phyloP scores from a whole-genome alignment of 257 asterid species.

The Capsicum rhomboideum region DNA sequence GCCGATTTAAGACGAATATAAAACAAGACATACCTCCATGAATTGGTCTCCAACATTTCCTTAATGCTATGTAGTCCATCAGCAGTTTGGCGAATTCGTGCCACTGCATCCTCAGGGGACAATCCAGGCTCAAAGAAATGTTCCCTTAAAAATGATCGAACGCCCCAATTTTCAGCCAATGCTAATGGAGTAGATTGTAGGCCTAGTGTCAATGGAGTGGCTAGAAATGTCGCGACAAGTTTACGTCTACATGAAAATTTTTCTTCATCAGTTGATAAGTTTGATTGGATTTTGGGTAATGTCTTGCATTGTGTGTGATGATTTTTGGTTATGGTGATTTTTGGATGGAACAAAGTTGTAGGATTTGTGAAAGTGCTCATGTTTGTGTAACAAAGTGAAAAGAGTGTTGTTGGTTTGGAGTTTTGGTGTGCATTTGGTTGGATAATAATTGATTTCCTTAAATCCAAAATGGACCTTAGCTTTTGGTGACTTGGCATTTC shows the following conservation, averaged over 20 bases:
- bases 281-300: conserved; percentile 21
- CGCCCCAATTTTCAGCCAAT: conserved; percentile 65
- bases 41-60: conserved; percentile 64
- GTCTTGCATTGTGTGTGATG: neutral
- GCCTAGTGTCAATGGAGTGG: conserved; percentile 33
- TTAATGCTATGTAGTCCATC: conserved; percentile 65
- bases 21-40: conserved; percentile 75
- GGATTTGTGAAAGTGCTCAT: conserved; percentile 43
- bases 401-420: neutral
- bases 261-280: conserved; percentile 11
- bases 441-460: neutral
- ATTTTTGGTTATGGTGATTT: conserved; percentile 14
- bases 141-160: conserved; percentile 44
- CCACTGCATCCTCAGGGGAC: conserved; percentile 62
- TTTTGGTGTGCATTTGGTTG: conserved; percentile 9
- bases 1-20: conserved; percentile 57
- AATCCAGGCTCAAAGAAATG: conserved; percentile 44
- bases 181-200: conserved; percentile 34
- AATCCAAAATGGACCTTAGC: conserved; percentile 36
- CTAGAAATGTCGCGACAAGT: conserved; percentile 31
- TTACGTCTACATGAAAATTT: conserved; percentile 18
- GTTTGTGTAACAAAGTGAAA: conserved; percentile 1
- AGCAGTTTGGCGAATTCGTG: conserved; percentile 57
- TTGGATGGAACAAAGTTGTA: conserved; percentile 32
- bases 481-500: conserved; percentile 37